Base-by-base conservation (phyloP, 148 eudicot genomes). In the Chenopodium quinoa region DNA sequence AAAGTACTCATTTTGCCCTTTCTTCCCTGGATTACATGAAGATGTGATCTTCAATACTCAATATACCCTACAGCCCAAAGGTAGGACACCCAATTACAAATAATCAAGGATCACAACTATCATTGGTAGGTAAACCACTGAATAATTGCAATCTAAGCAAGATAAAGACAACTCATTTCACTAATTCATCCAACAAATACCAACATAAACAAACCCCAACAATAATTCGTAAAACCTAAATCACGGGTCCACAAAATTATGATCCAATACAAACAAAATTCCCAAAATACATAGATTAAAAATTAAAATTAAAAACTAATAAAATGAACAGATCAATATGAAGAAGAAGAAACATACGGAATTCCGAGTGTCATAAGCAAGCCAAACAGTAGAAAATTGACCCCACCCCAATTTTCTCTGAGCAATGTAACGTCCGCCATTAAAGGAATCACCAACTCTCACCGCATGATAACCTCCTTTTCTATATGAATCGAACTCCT, bases 401-500 rank as follows among this genome's bases (percentile, higher is more conserved):
- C 98, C 98, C 98, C 98, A 94, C 7, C 98, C 98, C 20, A 94
- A 91, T 80, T 94, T 94, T 47, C 95, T 84, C 77, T 94, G 98
- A 27, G 98, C 94, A 82, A 94, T 89, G 81, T 92, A 94, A 1
- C 94, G 88, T 13, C 98, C 98, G 73, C 84, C 85, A 84, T 90
- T 85, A 81, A 94, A 94, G 16, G 93, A 83, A 90, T 94, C 98
- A 70, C 91, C 98, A 67, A 88, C 75, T 73, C 98, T 91, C 0
- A 94, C 98, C 12, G 97, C 98, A 82, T 94, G 98, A 71, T 94
- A 94, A 0, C 98, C 98, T 52, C 98, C 98, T 78, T 94, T 94
- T 40, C 98, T 85, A 71, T 94, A 94, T 0, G 92, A 91, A 32
- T 94, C 97, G 62, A 87, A 40, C 69, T 92, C 96, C 86, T 94